Base-by-base conservation (phyloP, 495 filamentous ascomycete species). In the Trichodelitschia bisporula region DNA sequence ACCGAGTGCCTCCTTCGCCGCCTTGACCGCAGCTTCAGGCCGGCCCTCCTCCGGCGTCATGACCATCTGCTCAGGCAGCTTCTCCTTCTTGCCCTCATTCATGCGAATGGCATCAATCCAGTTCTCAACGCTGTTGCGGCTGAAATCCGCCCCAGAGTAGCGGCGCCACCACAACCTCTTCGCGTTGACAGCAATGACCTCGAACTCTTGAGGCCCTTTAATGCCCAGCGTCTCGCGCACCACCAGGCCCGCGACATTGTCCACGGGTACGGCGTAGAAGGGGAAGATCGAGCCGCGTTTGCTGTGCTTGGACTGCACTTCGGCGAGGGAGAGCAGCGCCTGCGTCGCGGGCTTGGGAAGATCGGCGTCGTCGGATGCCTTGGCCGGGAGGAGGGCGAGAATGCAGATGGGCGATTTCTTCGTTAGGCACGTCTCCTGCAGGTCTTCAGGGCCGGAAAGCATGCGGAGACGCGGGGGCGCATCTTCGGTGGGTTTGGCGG, bases 101-200 rank as follows among this genome's bases (percentile, higher is more conserved):
- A 97, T 56, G 15, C 75, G 65, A 38, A 93, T 78, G 2, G 61
- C 64, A 47, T 97, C 86, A 37, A 95, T 61, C 82, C 82, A 95
- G 31, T 57, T 54, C 49, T 90, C 79, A 20, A 95, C 51, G 6
- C 59, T 58, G 19, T 58, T 57, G 36, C 67, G 77, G 33, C 58
- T 55, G 4, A 43, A 43, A 15, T 69, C 62, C 11, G 44, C 51
- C 3, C 56, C 52, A 20, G 59, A 52, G 40, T 72, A 89, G 21
- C 60, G 66, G 36, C 74, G 68, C 62, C 69, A 89, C 89, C 86
- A 95, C 15, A 67, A 66, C 20, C 80, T 60, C 39, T 77, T 70
- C 5, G 66, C 77, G 49, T 92, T 93, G 21, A 90, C 42, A 6
- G 79, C 82, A 20, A 95, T 54, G 21, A 95, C 44, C 39, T 84